A percentile compares a stretch with the other conserved stretches of the same genome.
Evolutionary conservation across 352 stramenopile genomes (phyloP).

Genomic region (Albugo candida): DNA sequence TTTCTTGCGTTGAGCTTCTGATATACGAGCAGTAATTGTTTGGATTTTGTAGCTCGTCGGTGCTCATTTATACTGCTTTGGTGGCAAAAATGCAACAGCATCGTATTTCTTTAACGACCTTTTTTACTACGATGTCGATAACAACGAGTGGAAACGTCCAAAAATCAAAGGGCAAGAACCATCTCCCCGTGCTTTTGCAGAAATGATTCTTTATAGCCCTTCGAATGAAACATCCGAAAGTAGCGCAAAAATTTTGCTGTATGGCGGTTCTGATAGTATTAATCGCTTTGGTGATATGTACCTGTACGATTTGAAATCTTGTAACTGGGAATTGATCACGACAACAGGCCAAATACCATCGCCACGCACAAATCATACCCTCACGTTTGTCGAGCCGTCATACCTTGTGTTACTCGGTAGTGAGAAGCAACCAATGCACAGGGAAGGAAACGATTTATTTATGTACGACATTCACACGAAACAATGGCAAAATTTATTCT

Average conservation of each 20-base stretch:
- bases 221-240: conserved; percentile 19
- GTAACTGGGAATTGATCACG: too few relatives aligned
- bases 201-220: too few relatives aligned
- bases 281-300: conserved; percentile 38
- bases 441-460: too few relatives aligned
- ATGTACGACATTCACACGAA: too few relatives aligned
- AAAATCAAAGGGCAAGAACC: conserved; percentile 7
- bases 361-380: too few relatives aligned
- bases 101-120: conserved; percentile 44
- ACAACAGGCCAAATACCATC: too few relatives aligned
- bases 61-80: conserved; percentile 52
- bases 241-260: conserved; percentile 38
- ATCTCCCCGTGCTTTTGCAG: conserved; percentile 22
- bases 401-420: too few relatives aligned
- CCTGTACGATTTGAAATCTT: conserved; percentile 23
- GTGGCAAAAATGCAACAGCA: conserved; percentile 28
- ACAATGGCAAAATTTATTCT: too few relatives aligned
- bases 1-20: not conserved
- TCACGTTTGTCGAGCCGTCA: too few relatives aligned
- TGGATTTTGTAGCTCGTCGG: conserved; percentile 15
- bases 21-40: not conserved
- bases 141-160: conserved; percentile 25
- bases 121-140: conserved; percentile 45
- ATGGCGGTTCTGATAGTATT: conserved; percentile 31
- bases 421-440: too few relatives aligned